Evolutionary conservation across 176 grass and related monocot species (phyloP), one percentile per base, ranked within the genome.

Genomic region (Eragrostis curvula): DNA sequence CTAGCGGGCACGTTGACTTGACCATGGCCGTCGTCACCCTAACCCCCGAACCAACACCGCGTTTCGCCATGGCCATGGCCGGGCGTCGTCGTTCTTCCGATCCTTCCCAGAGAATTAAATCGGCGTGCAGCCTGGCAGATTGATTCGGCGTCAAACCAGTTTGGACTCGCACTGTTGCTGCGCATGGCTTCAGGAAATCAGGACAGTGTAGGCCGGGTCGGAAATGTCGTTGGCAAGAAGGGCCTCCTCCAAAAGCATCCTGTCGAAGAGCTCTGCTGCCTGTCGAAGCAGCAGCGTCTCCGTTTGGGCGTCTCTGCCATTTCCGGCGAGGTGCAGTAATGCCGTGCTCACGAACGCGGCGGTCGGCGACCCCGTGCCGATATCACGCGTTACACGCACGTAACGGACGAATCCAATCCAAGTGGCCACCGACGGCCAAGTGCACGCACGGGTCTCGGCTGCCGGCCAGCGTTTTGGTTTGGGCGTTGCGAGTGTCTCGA

Each of bases 31-130:
- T 21, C 25, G 3, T 16, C 44, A 27, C 11, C 9, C 39, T 40
- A 39, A 55, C 44, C 20, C 21, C 41, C 71, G 53, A 76, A 52
- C 28, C 30, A 82, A 82, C 79, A 53, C 85, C 63, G 79, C 53
- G 85, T 60, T 5, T 27, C 21, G 13, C 23, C 13, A 17, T n/a
- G 17, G 21, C 47, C 20, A 47, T 41, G n/a, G 11, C 57, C 57
- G 70, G 14, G 13, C 16, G 6, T 65, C 60, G 27, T 28, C 27
- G 25, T 30, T 16, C 14, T 3, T 17, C 43, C n/a, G 25, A 14
- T 59, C 58, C 24, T 7, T 7, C 5, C 0, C 12, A 17, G 6
- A 16, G 61, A 64, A 32, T 17, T 64, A 17, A 60, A 60, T 3
- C 43, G 43, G 43, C 43, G 9, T 45, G 43, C 43, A 10, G 43